These are phyloP conservation scores for Carnegiea gigantea DNA, from an alignment of 179 eudicot species.

Conservation along the genomic window DNA sequence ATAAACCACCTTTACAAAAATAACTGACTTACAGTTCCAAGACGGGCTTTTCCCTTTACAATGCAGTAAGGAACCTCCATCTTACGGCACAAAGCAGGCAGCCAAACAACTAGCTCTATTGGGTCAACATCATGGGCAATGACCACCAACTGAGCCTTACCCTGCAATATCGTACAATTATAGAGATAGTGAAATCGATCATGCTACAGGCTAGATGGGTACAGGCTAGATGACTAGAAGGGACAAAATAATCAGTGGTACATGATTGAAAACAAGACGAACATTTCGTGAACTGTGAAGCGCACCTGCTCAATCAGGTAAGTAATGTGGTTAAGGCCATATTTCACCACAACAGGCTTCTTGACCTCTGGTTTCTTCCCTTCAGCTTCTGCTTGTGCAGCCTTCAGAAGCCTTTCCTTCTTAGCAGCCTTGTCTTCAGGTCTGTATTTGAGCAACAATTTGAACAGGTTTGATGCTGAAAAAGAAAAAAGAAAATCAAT, in stretches of 20 bases:
- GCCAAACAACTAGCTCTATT: conserved; percentile 97
- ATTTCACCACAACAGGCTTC: conserved; percentile 94
- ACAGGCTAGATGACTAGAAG: neutral
- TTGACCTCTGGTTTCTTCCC: conserved; percentile 74
- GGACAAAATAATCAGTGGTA: neutral
- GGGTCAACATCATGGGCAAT: conserved; percentile 98
- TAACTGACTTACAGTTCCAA: conserved; percentile 59
- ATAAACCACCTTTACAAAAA: neutral
- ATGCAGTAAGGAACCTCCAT: conserved; percentile 97
- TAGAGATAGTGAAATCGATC: neutral
- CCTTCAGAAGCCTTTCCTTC: conserved; percentile 78
- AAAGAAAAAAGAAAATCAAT: neutral
- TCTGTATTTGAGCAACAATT: conserved; percentile 87
- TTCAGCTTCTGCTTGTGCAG: conserved; percentile 89
- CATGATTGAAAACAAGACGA: neutral
- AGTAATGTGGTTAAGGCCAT: conserved; percentile 89
- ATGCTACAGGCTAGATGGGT: too few species aligned
- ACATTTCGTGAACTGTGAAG: too few species aligned
- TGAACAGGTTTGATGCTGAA: conserved; percentile 78
- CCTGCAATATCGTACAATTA: conserved; percentile 39
- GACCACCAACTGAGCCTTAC: conserved; percentile 87
- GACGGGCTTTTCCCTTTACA: conserved; percentile 89
- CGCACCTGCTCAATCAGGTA: conserved; percentile 90
- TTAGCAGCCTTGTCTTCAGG: conserved; percentile 92
- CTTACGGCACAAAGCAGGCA: conserved; percentile 91